Evolutionary conservation across 495 filamentous ascomycete genomes (phyloP).

Genomic region (Pseudomonodictys pantanalensis): DNA sequence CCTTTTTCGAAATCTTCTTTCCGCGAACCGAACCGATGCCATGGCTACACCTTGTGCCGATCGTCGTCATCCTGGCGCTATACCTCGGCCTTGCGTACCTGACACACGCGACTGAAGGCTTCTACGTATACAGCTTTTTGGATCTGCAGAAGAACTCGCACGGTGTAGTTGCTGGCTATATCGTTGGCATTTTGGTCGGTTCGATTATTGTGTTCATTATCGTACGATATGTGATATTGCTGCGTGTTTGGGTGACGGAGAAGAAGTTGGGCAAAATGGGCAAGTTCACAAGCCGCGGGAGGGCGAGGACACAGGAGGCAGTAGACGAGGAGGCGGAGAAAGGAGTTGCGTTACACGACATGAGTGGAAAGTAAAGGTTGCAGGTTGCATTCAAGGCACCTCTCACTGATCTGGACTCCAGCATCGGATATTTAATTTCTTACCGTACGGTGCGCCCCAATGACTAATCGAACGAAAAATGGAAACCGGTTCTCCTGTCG

Average conservation of each 20-base stretch:
- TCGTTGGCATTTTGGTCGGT: conserved; percentile 62
- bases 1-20: conserved; percentile 67
- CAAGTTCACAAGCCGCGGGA: conserved; percentile 36
- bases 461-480: neutral
- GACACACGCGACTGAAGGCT: conserved; percentile 63
- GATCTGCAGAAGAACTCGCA: conserved; percentile 49
- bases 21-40: conserved; percentile 58
- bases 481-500: neutral
- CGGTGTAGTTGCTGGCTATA: conserved; percentile 52
- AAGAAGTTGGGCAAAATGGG: conserved; percentile 48
- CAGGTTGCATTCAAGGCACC: no score
- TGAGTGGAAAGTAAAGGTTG: conserved; percentile 14
- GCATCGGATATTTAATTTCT: neutral
- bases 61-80: conserved; percentile 61
- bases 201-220: conserved; percentile 63
- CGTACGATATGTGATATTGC: conserved; percentile 52
- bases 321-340: conserved; percentile 15
- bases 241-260: conserved; percentile 53
- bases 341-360: conserved; percentile 4
- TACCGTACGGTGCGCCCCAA: neutral
- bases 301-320: no score
- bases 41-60: conserved; percentile 54
- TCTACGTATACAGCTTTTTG: conserved; percentile 74
- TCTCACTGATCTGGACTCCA: neutral
- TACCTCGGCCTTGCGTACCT: conserved; percentile 76